phyloP scores from a whole-genome alignment of 306 rosid genomes.

The Albizia julibrissin region DNA sequence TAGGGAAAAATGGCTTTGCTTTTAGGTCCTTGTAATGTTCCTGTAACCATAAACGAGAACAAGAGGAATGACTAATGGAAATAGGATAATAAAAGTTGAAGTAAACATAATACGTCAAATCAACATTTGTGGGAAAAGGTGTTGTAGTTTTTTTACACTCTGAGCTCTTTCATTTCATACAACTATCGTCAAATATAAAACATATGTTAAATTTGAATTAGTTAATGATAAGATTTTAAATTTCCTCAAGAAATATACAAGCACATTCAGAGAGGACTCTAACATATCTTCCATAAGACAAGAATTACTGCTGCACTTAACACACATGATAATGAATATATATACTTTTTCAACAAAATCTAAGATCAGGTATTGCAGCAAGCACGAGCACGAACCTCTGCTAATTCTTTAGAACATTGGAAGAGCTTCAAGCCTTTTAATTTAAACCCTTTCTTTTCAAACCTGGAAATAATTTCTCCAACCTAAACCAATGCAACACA shows the following conservation, averaged over 20 bases:
- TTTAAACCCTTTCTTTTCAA: slow-evolving; percentile 95
- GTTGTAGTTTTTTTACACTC: too few relatives aligned
- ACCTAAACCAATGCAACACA: slow-evolving; percentile 58
- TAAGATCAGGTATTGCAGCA: slow-evolving; percentile 27
- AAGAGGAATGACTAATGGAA: slow-evolving; percentile 12
- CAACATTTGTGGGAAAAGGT: slow-evolving; percentile 15
- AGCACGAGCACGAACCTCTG: slow-evolving; percentile 80
- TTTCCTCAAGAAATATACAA: not conserved
- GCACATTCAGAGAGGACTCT: not conserved
- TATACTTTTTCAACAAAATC: not conserved
- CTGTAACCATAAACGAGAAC: slow-evolving; percentile 49
- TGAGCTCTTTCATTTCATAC: too few relatives aligned
- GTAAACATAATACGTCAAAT: slow-evolving; percentile 7
- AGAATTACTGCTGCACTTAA: not conserved
- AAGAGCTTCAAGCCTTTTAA: slow-evolving; percentile 91
- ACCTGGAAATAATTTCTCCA: slow-evolving; percentile 92
- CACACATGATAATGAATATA: not conserved
- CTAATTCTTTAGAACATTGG: slow-evolving; percentile 85
- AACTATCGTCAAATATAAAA: slow-evolving; percentile 22
- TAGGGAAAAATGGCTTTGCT: slow-evolving; percentile 80
- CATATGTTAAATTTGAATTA: not conserved
- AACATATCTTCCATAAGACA: not conserved
- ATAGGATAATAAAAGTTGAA: slow-evolving; percentile 8
- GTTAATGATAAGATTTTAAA: not conserved
- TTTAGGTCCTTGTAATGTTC: slow-evolving; percentile 95